Base-by-base conservation (phyloP, 1,139 yeast species). In the Saccharomyces pastorianus region DNA sequence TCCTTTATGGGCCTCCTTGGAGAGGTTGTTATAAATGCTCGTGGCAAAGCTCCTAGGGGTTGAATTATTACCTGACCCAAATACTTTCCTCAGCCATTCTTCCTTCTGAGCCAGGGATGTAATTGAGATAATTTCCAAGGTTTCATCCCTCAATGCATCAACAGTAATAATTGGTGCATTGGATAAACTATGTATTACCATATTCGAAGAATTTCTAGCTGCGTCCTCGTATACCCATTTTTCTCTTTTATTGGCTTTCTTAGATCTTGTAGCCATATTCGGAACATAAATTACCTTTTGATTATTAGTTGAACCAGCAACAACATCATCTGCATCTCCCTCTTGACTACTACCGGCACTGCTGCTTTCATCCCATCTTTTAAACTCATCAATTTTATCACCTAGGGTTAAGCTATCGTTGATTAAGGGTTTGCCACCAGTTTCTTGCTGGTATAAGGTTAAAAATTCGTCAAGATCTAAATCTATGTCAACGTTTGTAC, bases 61-160 rank as follows among this genome's bases (percentile, higher is more conserved):
- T 4, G 85, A 77, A 59, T 74, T 75, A 2, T 87, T 78, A 1
- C 84, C 79, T 44, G 90, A 89, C 9, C 90, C 87, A 53, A 68
- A 67, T 2, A 90, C 90, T 61, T 88, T 85, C 61, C 95, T 76
- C 48, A 83, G 73, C 96, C 97, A 91, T 76, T 90, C 96, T 58
- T 91, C 97, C 46, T 83, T 84, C 59, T 83, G 89, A 46, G 78
- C 77, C 23, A 91, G 76, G 0, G 96, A 84, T 0, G 95, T 85
- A 0, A 85, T 79, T 32, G 85, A 76, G 48, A 91, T 88, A 77
- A 89, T 88, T 49, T 88, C 95, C 56, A 91, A 66, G 1, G 88
- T 87, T 59, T 89, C 97, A 61, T 89, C 96, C 56, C 85, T 78
- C 20, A 81, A 72, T 1, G 81, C 82, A 65, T 93, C 98, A 41